Evolutionary conservation across 2,329 filamentous ascomycete genomes (phyloP).

Genomic region (Claviceps arundinis): DNA sequence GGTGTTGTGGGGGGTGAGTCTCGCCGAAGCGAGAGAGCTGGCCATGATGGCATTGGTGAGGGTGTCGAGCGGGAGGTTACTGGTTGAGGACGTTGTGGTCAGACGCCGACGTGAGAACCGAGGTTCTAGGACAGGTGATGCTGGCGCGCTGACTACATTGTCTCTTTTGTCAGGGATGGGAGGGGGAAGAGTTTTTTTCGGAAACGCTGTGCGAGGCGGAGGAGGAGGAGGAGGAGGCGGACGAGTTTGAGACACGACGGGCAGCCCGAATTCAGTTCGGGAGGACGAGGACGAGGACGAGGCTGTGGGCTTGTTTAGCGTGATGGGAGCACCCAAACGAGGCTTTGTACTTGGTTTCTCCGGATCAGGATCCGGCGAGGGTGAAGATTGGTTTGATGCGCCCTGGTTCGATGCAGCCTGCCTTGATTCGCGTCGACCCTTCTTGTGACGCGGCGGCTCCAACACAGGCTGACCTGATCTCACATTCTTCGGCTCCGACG

Average conservation of each 20-base stretch:
- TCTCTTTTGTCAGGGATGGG: slow-evolving; percentile 5
- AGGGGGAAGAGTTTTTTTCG: slow-evolving; percentile 4
- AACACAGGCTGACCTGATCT: slow-evolving; percentile 18
- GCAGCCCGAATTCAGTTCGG: slow-evolving; percentile 7
- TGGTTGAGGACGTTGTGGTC: slow-evolving; percentile 17
- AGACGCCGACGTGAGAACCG: slow-evolving; percentile 16
- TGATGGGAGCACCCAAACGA: slow-evolving; percentile 2
- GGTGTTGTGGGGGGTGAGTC: slow-evolving; percentile 29
- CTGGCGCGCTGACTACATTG: slow-evolving; percentile 15
- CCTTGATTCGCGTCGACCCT: slow-evolving; percentile 5
- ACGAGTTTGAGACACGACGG: slow-evolving; percentile 1
- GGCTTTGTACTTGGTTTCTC: slow-evolving; percentile 13
- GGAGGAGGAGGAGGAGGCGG: background rate
- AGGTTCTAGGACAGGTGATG: slow-evolving; percentile 22
- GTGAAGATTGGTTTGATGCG: slow-evolving; percentile 6
- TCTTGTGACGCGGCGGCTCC: slow-evolving; percentile 9
- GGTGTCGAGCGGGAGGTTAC: slow-evolving; percentile 43
- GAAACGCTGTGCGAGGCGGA: slow-evolving; percentile 1
- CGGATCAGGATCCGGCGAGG: slow-evolving; percentile 14
- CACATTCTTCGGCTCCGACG: slow-evolving; percentile 21
- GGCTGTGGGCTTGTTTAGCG: background rate
- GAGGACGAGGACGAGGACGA: slow-evolving; percentile 5
- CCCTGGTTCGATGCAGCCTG: slow-evolving; percentile 2
- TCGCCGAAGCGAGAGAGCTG: slow-evolving; percentile 55
- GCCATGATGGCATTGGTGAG: slow-evolving; percentile 65